Evolutionary conservation across 768 basidiomycete genomes (phyloP).

Genomic region (Lactifluus subvellereus): DNA sequence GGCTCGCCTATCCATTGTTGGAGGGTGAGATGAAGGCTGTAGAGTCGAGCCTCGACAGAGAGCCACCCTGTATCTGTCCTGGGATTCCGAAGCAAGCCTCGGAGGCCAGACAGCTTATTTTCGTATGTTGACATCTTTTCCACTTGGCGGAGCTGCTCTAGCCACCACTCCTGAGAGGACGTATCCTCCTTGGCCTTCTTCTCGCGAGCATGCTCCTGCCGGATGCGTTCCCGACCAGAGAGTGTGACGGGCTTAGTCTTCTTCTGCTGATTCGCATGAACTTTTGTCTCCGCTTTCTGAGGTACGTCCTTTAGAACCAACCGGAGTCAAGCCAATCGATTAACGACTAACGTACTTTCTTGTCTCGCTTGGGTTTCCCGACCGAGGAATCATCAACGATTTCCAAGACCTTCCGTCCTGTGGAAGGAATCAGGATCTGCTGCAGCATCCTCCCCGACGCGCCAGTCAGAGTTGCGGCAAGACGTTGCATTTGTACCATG

Average conservation of each 20-base stretch:
- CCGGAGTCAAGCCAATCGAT: not conserved
- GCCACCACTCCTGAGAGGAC: conserved; percentile 42
- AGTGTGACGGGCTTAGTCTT: conserved; percentile 30
- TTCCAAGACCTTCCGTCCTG: conserved; percentile 27
- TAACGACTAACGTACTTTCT: not conserved
- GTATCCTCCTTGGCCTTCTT: conserved; percentile 33
- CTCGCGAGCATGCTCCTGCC: conserved; percentile 39
- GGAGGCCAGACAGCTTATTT: conserved; percentile 33
- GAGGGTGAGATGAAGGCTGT: conserved; percentile 47
- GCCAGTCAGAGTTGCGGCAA: conserved; percentile 59
- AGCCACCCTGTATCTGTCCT: conserved; percentile 40
- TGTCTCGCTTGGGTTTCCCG: not conserved
- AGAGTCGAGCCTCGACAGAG: conserved; percentile 48
- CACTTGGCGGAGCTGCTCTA: conserved; percentile 40
- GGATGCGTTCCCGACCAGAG: conserved; percentile 38
- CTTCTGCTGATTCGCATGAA: conserved; percentile 25
- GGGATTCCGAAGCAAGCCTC: conserved; percentile 41
- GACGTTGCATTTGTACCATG: conserved; percentile 50
- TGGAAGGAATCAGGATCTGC: conserved; percentile 47
- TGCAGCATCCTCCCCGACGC: conserved; percentile 50
- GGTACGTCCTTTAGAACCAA: not conserved
- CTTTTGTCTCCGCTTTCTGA: conserved; percentile 1
- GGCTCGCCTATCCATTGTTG: conserved; percentile 47
- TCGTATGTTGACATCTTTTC: conserved; percentile 30
- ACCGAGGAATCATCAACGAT: not conserved